Conservation (phyloP, 768 basidiomycete species). For the Daedaleopsis sinensis region DNA sequence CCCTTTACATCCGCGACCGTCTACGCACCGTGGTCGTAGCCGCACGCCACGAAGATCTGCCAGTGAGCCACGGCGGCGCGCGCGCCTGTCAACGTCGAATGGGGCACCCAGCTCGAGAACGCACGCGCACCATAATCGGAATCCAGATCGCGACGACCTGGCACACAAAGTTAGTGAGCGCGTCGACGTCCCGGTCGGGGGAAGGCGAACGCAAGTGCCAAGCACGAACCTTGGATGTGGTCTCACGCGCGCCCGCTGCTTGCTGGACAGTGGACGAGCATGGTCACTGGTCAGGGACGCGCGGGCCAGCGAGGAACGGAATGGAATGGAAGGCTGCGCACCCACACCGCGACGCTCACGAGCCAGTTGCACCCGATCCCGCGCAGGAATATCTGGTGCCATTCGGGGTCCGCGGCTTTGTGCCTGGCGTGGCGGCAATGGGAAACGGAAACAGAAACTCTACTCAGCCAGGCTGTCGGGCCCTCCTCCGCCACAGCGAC, state of each 20-base stretch:
- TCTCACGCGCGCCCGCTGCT: constrained; percentile 68
- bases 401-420: constrained; percentile 65
- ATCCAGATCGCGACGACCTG: constrained; percentile 70
- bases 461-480: background rate
- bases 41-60: constrained; percentile 75
- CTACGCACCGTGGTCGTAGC: constrained; percentile 66
- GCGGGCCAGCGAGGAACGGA: too few relatives aligned
- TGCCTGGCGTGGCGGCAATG: constrained; percentile 43
- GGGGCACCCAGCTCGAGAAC: background rate
- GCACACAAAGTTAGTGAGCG: background rate
- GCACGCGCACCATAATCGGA: constrained; percentile 67
- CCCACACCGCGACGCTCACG: constrained; percentile 75
- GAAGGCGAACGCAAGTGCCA: background rate
- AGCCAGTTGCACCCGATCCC: constrained; percentile 82
- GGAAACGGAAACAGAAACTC: too few relatives aligned
- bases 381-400: constrained; percentile 74
- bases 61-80: background rate
- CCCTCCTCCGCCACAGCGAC: too few relatives aligned
- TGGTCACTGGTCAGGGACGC: background rate
- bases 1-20: too few relatives aligned
- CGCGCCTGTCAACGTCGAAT: too few relatives aligned
- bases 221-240: constrained; percentile 59
- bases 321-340: constrained; percentile 37
- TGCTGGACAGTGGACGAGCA: constrained; percentile 46
- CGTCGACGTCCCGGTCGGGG: too few relatives aligned